phyloP scores from a whole-genome alignment of 345 rosid genomes.

The Brassica rapa region DNA sequence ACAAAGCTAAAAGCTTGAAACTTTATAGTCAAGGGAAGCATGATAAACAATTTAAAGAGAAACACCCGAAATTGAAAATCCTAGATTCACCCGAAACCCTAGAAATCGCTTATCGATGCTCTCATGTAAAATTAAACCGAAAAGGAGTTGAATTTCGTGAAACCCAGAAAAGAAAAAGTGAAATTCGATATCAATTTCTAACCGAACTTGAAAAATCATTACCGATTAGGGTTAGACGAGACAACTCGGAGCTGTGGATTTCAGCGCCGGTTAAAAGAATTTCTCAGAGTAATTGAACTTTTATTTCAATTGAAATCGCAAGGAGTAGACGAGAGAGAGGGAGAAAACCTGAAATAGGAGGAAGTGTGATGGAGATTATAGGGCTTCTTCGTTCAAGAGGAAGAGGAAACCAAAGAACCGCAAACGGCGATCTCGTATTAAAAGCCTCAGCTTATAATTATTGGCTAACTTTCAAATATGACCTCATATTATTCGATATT shows the following conservation, averaged over 20 bases:
- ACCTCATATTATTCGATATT: conserved; percentile 3
- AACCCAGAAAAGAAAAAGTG: neutral
- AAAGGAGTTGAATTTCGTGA: conserved; percentile 15
- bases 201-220: neutral
- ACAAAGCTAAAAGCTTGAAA: neutral
- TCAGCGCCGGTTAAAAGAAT: neutral
- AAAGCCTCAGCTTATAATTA: conserved; percentile 4
- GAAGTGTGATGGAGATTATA: conserved; percentile 1
- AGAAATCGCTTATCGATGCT: conserved; percentile 8
- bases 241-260: conserved; percentile 5
- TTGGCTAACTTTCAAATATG: conserved; percentile 19
- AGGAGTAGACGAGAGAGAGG: neutral
- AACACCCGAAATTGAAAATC: neutral
- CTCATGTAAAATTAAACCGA: neutral
- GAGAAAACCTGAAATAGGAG: conserved; percentile 1
- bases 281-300: neutral
- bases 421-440: conserved; percentile 29
- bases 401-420: neutral
- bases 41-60: neutral
- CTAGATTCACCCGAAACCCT: conserved; percentile 21
- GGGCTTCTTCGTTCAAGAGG: conserved; percentile 16
- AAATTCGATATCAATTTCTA: conserved; percentile 2
- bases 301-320: neutral
- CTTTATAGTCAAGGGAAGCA: neutral
- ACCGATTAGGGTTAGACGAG: conserved; percentile 9